Conservation (phyloP, 176 grass and related monocot genomes). For the Carex pumila region DNA sequence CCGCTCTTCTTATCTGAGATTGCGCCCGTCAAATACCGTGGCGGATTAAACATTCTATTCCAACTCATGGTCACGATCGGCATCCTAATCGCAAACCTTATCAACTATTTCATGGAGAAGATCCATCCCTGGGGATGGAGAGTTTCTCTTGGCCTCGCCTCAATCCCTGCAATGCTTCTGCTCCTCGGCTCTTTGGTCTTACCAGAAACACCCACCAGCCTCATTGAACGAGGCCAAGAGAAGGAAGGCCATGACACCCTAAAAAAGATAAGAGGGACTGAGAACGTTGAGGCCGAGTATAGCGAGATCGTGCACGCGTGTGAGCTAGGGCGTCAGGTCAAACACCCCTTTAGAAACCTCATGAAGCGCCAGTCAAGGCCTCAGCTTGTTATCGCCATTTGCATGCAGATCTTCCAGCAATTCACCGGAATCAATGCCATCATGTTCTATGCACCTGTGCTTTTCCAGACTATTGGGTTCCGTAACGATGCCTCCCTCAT, state of each 20-base stretch:
- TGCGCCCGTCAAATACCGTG: conserved; percentile 37
- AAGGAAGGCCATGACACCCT: conserved; percentile 8
- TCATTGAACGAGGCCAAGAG: conserved; percentile 10
- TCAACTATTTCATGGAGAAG: conserved; percentile 38
- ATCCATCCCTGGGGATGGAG: conserved; percentile 42
- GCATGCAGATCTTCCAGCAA: conserved; percentile 32
- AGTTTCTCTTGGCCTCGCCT: conserved; percentile 35
- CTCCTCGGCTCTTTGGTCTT: conserved; percentile 33
- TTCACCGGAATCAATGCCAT: conserved; percentile 36
- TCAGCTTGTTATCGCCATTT: conserved; percentile 21
- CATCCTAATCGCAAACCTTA: conserved; percentile 44
- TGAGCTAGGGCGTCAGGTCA: neutral
- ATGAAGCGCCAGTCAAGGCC: conserved; percentile 15
- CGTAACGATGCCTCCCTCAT: conserved; percentile 26
- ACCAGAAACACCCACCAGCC: conserved; percentile 28
- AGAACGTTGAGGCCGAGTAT: conserved; percentile 17
- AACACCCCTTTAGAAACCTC: conserved; percentile 11
- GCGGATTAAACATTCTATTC: conserved; percentile 61
- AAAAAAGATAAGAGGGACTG: conserved; percentile 22
- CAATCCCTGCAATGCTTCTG: conserved; percentile 13
- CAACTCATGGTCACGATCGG: conserved; percentile 51
- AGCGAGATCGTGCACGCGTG: conserved; percentile 17
- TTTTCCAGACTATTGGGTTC: conserved; percentile 56
- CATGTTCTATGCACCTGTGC: conserved; percentile 34
- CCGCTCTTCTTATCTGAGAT: conserved; percentile 60